phyloP scores from a whole-genome alignment of 2,329 filamentous ascomycete species.

The Phialophora chinensis region DNA sequence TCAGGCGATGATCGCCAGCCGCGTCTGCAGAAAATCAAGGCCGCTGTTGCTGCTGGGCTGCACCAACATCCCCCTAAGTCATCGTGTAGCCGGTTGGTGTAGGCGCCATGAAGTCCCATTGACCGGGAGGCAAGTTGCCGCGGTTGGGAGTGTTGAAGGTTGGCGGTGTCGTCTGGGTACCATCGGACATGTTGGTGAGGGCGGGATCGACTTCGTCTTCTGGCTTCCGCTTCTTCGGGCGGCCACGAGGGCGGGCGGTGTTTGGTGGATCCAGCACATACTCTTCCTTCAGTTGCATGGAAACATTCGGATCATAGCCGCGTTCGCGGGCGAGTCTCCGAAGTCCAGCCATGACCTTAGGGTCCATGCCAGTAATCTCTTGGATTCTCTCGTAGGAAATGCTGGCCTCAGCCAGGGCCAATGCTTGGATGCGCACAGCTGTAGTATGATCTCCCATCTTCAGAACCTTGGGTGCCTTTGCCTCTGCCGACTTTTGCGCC shows the following conservation, averaged over 20 bases:
- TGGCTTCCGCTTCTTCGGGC: conserved; percentile 39
- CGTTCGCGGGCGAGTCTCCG: conserved; percentile 39
- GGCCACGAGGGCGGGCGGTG: conserved; percentile 36
- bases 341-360: conserved; percentile 38
- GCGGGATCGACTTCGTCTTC: conserved; percentile 44
- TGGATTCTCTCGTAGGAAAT: conserved; percentile 40
- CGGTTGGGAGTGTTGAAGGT: conserved; percentile 28
- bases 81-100: conserved; percentile 35
- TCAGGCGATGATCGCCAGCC: neutral
- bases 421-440: conserved; percentile 39
- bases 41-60: neutral
- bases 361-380: conserved; percentile 41
- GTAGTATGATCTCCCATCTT: conserved; percentile 40
- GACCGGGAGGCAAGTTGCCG: conserved; percentile 38
- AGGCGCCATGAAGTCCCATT: conserved; percentile 41
- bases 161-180: conserved; percentile 13
- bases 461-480: conserved; percentile 38
- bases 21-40: neutral
- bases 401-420: conserved; percentile 39
- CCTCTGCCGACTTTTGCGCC: conserved; percentile 33
- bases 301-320: conserved; percentile 39
- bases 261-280: conserved; percentile 41
- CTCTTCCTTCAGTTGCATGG: conserved; percentile 41
- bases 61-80: conserved; percentile 26
- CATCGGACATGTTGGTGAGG: conserved; percentile 29